Evolutionary conservation across 139 green algal species (phyloP).

Genomic region (Coccomyxa sp.): DNA sequence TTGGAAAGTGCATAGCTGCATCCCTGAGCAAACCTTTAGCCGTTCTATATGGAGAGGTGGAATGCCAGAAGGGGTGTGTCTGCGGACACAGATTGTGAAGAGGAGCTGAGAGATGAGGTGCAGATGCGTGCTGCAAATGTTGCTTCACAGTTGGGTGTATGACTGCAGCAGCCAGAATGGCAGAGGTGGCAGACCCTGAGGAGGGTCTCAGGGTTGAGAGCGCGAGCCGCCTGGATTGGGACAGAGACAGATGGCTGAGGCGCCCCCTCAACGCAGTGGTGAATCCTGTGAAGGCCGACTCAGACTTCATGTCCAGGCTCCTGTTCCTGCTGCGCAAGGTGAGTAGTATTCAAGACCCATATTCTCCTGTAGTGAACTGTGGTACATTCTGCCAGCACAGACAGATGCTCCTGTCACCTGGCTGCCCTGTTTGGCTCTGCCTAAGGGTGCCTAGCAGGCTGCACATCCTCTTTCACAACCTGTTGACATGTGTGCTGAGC

Average conservation of each 20-base stretch:
- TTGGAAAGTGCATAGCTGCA: too few relatives aligned
- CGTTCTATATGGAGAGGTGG: too few relatives aligned
- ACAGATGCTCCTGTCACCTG: too few relatives aligned
- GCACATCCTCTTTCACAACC: background rate
- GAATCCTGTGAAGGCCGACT: slow-evolving; percentile 9
- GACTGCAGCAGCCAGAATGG: background rate
- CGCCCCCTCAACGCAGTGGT: background rate
- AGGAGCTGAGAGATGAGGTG: slow-evolving; percentile 4
- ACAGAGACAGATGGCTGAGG: background rate
- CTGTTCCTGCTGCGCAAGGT: slow-evolving; percentile 12
- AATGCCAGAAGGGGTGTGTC: too few relatives aligned
- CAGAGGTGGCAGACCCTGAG: background rate
- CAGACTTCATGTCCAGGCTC: slow-evolving; percentile 8
- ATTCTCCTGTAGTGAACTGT: too few relatives aligned
- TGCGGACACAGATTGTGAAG: too few relatives aligned
- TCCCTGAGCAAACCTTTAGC: too few relatives aligned
- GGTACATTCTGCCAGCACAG: too few relatives aligned
- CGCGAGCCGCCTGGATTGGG: slow-evolving; percentile 13
- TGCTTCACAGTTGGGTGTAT: background rate
- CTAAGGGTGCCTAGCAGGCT: too few relatives aligned
- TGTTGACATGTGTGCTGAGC: background rate
- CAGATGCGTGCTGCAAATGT: background rate
- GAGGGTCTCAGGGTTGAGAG: background rate
- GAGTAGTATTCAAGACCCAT: background rate
- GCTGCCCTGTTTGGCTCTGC: too few relatives aligned